Evolutionary conservation across 148 eudicot species (phyloP).

Genomic region (Agrostemma githago): DNA sequence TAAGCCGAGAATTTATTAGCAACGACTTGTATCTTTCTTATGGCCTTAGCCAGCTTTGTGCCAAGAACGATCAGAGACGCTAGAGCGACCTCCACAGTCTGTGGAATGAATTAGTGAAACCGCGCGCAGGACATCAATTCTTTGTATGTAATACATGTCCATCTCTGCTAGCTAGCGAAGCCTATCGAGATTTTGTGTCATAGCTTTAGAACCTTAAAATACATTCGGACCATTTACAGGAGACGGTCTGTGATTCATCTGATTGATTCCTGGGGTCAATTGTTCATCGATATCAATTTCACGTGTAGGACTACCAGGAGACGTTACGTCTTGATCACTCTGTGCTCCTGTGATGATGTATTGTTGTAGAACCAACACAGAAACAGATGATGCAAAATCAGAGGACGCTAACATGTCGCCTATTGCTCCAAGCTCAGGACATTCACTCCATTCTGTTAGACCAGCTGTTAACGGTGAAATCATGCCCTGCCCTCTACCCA

Average conservation of each 20-base stretch:
- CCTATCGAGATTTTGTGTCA: background rate
- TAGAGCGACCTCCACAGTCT: too few species aligned
- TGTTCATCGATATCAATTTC: constrained; percentile 22
- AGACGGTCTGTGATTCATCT: constrained; percentile 17
- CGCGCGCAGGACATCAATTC: too few species aligned
- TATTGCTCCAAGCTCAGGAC: constrained; percentile 86
- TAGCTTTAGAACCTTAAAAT: constrained; percentile 7
- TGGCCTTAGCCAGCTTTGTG: too few species aligned
- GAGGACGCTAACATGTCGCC: constrained; percentile 84
- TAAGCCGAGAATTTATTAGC: too few species aligned
- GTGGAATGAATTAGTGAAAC: too few species aligned
- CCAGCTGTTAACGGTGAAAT: constrained; percentile 71
- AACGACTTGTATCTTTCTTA: too few species aligned
- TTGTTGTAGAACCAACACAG: constrained; percentile 68
- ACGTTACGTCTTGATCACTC: background rate
- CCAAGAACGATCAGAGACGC: too few species aligned
- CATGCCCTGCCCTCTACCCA: constrained; percentile 75
- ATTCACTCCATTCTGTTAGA: constrained; percentile 90
- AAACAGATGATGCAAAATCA: constrained; percentile 58
- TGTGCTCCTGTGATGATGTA: constrained; percentile 40
- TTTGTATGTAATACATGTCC: background rate
- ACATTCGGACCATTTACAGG: constrained; percentile 12
- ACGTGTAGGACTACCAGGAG: constrained; percentile 42
- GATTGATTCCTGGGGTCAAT: constrained; percentile 17
- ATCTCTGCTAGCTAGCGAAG: constrained; percentile 2